Evolutionary conservation across 805 yeast species (phyloP).

Genomic region (Ogataea dorogensis): DNA sequence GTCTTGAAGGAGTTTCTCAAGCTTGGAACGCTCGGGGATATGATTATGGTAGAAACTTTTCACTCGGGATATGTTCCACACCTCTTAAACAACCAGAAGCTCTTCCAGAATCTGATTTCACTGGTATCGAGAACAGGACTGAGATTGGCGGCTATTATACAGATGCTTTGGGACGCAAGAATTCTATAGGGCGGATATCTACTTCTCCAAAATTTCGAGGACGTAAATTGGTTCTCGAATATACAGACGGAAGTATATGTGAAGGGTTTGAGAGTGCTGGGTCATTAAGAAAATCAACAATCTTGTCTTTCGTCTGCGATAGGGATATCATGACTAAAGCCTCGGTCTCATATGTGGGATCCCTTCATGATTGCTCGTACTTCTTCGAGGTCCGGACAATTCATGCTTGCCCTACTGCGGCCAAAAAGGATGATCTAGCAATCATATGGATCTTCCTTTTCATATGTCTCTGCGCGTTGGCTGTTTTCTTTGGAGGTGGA

Average conservation of each 20-base stretch:
- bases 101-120: conserved; percentile 32
- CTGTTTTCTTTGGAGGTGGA: conserved; percentile 45
- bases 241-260: conserved; percentile 67
- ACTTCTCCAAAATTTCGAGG: conserved; percentile 69
- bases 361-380: conserved; percentile 73
- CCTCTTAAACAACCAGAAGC: conserved; percentile 36
- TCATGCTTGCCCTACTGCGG: conserved; percentile 82
- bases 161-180: conserved; percentile 41
- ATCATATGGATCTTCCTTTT: conserved; percentile 63
- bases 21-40: conserved; percentile 72
- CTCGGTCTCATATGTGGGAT: conserved; percentile 66
- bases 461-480: conserved; percentile 43
- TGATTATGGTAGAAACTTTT: conserved; percentile 70
- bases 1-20: conserved; percentile 31
- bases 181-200: conserved; percentile 61
- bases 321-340: conserved; percentile 67
- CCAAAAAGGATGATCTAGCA: conserved; percentile 60
- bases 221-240: conserved; percentile 64
- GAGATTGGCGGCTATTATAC: conserved; percentile 59
- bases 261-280: conserved; percentile 30
- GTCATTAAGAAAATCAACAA: conserved; percentile 55
- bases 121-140: conserved; percentile 37
- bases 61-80: conserved; percentile 69
- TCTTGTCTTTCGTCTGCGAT: conserved; percentile 76
- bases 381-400: conserved; percentile 82